Evolutionary conservation across 2,329 filamentous ascomycete species (phyloP), one percentile per base, ranked within the genome.

Genomic region (Claviceps sorghi): DNA sequence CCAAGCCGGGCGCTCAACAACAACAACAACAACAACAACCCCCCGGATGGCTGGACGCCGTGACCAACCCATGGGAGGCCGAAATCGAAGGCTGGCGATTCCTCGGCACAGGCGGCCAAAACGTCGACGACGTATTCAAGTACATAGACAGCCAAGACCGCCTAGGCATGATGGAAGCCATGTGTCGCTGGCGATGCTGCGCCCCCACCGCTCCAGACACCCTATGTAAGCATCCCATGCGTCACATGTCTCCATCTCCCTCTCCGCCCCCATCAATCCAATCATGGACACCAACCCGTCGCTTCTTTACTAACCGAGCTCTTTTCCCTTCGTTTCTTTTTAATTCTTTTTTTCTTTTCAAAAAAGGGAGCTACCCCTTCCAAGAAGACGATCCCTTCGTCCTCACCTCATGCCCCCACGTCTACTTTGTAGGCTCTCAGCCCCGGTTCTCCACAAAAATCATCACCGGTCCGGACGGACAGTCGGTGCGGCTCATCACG

Each of bases 121-220:
- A 95, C 51, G 79, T 98, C 3, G 86, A 95, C 60, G 94, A 98
- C 66, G 80, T 97, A 3, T 87, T 89, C 67, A 93, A 91, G 66
- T 98, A 98, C 63, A 78, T 97, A 29, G 81, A 84, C 53, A 83
- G 80, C 38, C 80, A 88, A 43, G 82, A 89, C 59, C 73, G 90
- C 21, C 64, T 97, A 29, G 83, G 84, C 47, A 87, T 96, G 78
- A 93, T 97, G 86, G 93, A 97, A 68, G 83, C 84, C 53, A 93
- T 95, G 80, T 82, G 95, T 58, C 78, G 89, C 54, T 98, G 93
- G 93, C 79, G 93, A 56, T 87, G 88, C 63, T 82, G 82, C 58
- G 93, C 93, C 5, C 93, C 93, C 1, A 98, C 93, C 0, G 93
- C 93, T 1, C 93, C 94, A 0, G 94, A 98, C 67, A 98, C 94